These are phyloP conservation scores for Begonia peltatifolia DNA, from an alignment of 306 rosid species.

Conservation along the genomic window DNA sequence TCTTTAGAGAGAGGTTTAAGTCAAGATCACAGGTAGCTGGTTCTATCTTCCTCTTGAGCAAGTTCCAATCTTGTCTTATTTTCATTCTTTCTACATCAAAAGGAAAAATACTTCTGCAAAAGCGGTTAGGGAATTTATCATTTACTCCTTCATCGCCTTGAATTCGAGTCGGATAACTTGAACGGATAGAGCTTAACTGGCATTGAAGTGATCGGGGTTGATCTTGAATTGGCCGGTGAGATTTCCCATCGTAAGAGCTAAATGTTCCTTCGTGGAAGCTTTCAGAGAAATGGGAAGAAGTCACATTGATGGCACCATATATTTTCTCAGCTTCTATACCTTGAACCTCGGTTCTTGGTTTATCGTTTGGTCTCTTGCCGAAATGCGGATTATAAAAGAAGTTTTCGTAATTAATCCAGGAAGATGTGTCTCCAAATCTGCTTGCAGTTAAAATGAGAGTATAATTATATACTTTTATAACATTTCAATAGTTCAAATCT, in stretches of 20 bases:
- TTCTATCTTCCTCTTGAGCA: conserved; percentile 36
- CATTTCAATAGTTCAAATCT: background rate
- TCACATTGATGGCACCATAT: conserved; percentile 9
- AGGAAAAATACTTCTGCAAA: too few relatives aligned
- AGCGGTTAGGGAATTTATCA: too few relatives aligned
- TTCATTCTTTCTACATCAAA: background rate
- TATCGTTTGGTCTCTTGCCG: conserved; percentile 11
- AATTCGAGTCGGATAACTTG: too few relatives aligned
- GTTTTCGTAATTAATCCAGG: conserved; percentile 32
- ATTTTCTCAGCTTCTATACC: conserved; percentile 17
- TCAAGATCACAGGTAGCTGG: conserved; percentile 30
- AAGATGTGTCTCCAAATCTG: conserved; percentile 28
- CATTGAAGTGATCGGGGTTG: too few relatives aligned
- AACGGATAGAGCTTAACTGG: too few relatives aligned
- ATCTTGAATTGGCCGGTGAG: too few relatives aligned
- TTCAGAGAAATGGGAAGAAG: too few relatives aligned
- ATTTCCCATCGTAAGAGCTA: too few relatives aligned
- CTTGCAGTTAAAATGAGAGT: conserved; percentile 8
- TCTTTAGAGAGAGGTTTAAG: conserved; percentile 57
- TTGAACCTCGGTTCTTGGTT: conserved; percentile 19
- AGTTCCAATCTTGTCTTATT: conserved; percentile 15
- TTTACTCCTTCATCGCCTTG: too few relatives aligned
- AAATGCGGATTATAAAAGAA: conserved; percentile 12
- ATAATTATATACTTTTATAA: conserved; percentile 1
- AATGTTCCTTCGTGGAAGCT: too few relatives aligned